phyloP scores from a whole-genome alignment of 1,139 yeast genomes.

The Geotrichum aggregatum region DNA sequence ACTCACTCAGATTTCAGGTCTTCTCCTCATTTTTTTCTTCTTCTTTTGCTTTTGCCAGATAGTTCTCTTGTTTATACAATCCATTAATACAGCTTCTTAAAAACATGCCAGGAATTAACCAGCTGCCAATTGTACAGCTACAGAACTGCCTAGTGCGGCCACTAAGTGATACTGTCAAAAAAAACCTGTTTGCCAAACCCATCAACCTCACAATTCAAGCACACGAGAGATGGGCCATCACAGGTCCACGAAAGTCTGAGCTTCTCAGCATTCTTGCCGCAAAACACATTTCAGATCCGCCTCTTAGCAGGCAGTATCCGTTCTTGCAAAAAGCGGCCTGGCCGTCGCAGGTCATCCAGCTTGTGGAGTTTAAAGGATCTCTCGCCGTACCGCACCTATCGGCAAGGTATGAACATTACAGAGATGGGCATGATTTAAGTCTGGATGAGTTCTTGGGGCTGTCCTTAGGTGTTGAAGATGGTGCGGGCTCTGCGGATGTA shows the following conservation, averaged over 20 bases:
- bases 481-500: conserved; percentile 31
- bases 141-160: conserved; percentile 29
- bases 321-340: conserved; percentile 42
- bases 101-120: neutral
- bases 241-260: conserved; percentile 47
- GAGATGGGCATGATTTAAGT: conserved; percentile 76
- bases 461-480: conserved; percentile 31
- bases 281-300: conserved; percentile 50
- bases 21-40: neutral
- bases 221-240: conserved; percentile 48
- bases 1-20: neutral
- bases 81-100: no score
- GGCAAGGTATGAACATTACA: conserved; percentile 82
- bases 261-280: conserved; percentile 47
- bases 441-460: conserved; percentile 56
- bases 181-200: conserved; percentile 30
- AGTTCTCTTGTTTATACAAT: no score
- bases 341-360: conserved; percentile 49
- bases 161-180: conserved; percentile 24
- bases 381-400: conserved; percentile 65
- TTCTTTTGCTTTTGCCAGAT: neutral
- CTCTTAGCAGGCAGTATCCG: conserved; percentile 55
- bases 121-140: neutral
- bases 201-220: conserved; percentile 35
- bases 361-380: conserved; percentile 63